Base-by-base conservation (phyloP, 2,329 filamentous ascomycete species). In the Alternaria consortialis region DNA sequence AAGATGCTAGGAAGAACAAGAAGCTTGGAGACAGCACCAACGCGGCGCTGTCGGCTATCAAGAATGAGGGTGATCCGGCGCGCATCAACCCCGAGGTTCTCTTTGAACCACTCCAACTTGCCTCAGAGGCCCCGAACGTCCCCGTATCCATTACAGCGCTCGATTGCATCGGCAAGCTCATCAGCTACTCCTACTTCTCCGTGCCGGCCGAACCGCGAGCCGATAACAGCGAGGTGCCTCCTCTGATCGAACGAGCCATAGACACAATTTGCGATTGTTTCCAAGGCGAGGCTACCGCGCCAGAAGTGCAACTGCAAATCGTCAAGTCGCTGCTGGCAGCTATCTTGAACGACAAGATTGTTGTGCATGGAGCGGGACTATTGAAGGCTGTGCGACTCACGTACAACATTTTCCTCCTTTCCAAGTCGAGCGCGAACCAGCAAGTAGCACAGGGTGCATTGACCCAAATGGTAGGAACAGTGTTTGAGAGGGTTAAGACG, bases 211-310 rank as follows among this genome's bases (percentile, higher is more conserved):
- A 83, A 65, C 80, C 70, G 56, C 79, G 75, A 25, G 69, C 75
- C 66, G 72, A 76, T 56, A 68, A 65, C 59, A 62, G 65, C 58
- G 74, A 78, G 39, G 69, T 83, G 40, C 84, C 91, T 4, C 94
- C 94, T 15, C 84, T 99, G 68, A 99, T 99, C 75, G 96, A 99
- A 81, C 88, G 94, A 67, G 95, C 96, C 60, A 99, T 99, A 74
- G 96, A 99, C 80, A 97, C 95, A 36, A 99, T 99, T 84, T 99
- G 95, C 84, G 94, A 98, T 77, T 99, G 95, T 79, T 99, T 99
- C 77, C 94, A 98, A 77, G 94, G 95, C 75, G 95, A 99, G 81
- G 92, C 92, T 1, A 99, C 96, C 0, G 90, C 93, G 4, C 87
- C 91, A 53, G 94, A 97, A 78, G 91, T 98, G 48, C 95, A 99